These are phyloP conservation scores for Kalanchoe fedtschenkoi DNA, from an alignment of 164 flowering plant genomes.

Conservation along the genomic window DNA sequence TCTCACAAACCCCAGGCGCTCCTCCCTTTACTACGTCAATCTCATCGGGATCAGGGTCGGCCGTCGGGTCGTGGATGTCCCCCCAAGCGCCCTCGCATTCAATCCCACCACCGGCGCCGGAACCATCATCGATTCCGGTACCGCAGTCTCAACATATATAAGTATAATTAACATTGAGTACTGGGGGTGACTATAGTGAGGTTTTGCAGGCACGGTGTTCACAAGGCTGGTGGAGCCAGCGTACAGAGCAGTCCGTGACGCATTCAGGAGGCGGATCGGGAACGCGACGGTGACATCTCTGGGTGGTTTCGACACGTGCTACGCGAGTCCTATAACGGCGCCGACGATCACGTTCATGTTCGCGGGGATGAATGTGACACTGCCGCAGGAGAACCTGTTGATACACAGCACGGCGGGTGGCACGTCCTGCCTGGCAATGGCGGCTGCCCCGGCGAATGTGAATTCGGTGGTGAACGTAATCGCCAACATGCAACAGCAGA, in stretches of 20 bases:
- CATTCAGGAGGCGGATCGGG: conserved; percentile 39
- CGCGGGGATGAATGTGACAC: conserved; percentile 59
- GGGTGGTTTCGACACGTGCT: conserved; percentile 90
- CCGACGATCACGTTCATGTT: conserved; percentile 61
- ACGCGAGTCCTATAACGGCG: conserved; percentile 29
- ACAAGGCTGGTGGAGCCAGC: conserved; percentile 50
- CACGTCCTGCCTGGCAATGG: conserved; percentile 67
- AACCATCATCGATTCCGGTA: conserved; percentile 82
- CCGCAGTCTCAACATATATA: not conserved
- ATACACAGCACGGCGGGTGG: conserved; percentile 59
- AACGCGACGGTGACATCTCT: conserved; percentile 30
- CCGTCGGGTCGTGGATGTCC: conserved; percentile 41
- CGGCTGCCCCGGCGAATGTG: conserved; percentile 59
- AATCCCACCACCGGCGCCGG: conserved; percentile 82
- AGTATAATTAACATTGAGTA: not conserved
- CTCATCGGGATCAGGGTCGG: conserved; percentile 59
- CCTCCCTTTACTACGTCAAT: conserved; percentile 78
- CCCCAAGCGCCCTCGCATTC: conserved; percentile 51
- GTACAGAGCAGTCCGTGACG: conserved; percentile 51
- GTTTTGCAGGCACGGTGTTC: conserved; percentile 32
- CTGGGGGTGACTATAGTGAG: not conserved
- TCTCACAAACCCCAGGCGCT: conserved; percentile 62
- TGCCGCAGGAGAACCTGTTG: conserved; percentile 53
- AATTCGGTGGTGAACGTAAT: conserved; percentile 87
- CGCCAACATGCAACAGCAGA: conserved; percentile 90